Base-by-base conservation (phyloP, 2,329 filamentous ascomycete genomes). In the Cercospora sojina region DNA sequence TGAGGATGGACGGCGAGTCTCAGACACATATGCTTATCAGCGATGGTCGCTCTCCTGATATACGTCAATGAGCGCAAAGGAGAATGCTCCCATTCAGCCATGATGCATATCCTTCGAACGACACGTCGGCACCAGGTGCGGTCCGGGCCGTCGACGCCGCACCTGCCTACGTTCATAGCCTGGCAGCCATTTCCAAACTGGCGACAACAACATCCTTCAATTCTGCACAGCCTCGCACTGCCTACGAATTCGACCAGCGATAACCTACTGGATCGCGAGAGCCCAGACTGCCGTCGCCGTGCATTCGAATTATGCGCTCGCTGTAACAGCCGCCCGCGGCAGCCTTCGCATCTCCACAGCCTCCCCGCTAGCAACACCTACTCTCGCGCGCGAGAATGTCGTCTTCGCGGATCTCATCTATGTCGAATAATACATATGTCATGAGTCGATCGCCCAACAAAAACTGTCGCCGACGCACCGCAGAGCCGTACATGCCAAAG, bases 371-470 rank as follows among this genome's bases (percentile, higher is more conserved):
- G 32, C 49, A 2, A 23, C 53, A 38, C 12, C 32, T 29, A 29
- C 23, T 55, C 27, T 53, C 32, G 55, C 32, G 31, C 64, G 32
- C 43, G 43, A 49, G 51, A 20, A 71, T 71, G 70, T 65, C 72
- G 57, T 66, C 71, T 18, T 78, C 77, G 71, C 75, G 74, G 31
- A 69, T 72, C 58, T 75, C 74, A 25, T 71, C 64, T 65, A 73
- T 74, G 70, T 78, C 76, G 13, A 89, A 87, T 80, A 91, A 91
- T 76, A 93, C 93, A 25, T 97, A 94, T 81, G 88, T 97, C 75
- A 95, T 98, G 91, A 90, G 92, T 18, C 91, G 92, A 75, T 93
- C 90, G 69, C 92, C 93, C 13, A 83, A 88, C 66, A 91, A 90
- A 77, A 86, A 84, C 73, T 84, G 86, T 65, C 79, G 81, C 65